A percentile compares a stretch with the other conserved stretches of the same genome.
phyloP scores from a whole-genome alignment of 805 yeast species.

The Lipomyces sp. region DNA sequence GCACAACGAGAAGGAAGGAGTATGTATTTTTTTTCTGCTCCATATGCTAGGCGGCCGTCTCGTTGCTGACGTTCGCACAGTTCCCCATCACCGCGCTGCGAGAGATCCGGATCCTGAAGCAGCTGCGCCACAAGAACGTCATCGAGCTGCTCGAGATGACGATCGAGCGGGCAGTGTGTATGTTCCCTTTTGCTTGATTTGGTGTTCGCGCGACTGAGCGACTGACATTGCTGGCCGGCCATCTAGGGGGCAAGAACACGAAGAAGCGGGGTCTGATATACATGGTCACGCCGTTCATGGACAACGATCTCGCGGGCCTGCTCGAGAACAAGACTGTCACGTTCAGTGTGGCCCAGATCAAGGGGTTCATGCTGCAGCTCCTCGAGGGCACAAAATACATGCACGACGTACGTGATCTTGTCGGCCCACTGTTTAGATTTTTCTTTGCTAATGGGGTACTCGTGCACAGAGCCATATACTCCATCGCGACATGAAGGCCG shows the following conservation, averaged over 20 bases:
- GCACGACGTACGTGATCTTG: slow-evolving; percentile 48
- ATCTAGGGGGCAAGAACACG: slow-evolving; percentile 32
- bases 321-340: slow-evolving; percentile 71
- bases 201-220: background rate
- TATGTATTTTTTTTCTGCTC: slow-evolving; percentile 32
- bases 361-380: slow-evolving; percentile 77
- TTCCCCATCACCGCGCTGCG: slow-evolving; percentile 94
- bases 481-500: slow-evolving; percentile 94
- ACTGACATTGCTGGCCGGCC: slow-evolving; percentile 3
- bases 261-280: slow-evolving; percentile 50
- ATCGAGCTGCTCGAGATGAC: slow-evolving; percentile 78
- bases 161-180: slow-evolving; percentile 43
- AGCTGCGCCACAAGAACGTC: slow-evolving; percentile 64
- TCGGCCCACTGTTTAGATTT: no score
- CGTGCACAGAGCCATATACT: slow-evolving; percentile 41
- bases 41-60: no score
- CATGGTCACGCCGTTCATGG: slow-evolving; percentile 91
- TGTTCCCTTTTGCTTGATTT: slow-evolving; percentile 10
- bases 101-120: slow-evolving; percentile 79
- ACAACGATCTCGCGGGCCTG: slow-evolving; percentile 85
- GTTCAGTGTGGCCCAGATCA: slow-evolving; percentile 66
- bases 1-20: slow-evolving; percentile 65
- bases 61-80: slow-evolving; percentile 29
- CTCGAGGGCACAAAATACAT: slow-evolving; percentile 76
- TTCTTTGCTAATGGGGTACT: no score